phyloP scores from a whole-genome alignment of 176 grass and related monocot species.

The Carex scoparia region DNA sequence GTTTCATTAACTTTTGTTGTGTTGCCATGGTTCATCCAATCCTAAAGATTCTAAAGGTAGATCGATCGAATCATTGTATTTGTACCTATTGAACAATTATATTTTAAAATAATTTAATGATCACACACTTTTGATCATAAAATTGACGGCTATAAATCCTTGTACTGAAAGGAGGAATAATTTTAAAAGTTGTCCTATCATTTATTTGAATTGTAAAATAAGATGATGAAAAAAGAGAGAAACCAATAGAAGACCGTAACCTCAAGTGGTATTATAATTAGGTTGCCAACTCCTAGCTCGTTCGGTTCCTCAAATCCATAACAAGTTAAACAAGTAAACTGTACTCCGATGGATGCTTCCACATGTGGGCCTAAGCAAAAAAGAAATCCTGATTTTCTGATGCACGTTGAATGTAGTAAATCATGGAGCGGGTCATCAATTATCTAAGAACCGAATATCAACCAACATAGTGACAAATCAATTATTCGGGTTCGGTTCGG shows the following conservation, averaged over 20 bases:
- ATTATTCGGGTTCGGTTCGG: too few relatives aligned
- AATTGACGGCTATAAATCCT: not conserved
- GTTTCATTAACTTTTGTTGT: not conserved
- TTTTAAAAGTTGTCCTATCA: not conserved
- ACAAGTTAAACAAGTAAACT: not conserved
- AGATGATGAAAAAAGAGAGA: not conserved
- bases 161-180: not conserved
- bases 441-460: not conserved
- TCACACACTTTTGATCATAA: not conserved
- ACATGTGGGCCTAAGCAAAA: not conserved
- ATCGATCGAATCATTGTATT: not conserved
- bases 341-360: not conserved
- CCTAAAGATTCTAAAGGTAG: not conserved
- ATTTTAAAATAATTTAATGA: not conserved
- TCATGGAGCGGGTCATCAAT: not conserved
- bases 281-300: not conserved
- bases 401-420: not conserved
- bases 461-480: not conserved
- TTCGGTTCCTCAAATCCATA: not conserved
- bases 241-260: not conserved
- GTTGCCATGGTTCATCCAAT: not conserved
- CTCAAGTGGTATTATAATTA: not conserved
- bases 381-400: not conserved
- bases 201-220: not conserved
- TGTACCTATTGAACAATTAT: not conserved